These are phyloP conservation scores for Skeletonema marinoi DNA, from an alignment of 108 stramenopile genomes.

Conservation along the genomic window DNA sequence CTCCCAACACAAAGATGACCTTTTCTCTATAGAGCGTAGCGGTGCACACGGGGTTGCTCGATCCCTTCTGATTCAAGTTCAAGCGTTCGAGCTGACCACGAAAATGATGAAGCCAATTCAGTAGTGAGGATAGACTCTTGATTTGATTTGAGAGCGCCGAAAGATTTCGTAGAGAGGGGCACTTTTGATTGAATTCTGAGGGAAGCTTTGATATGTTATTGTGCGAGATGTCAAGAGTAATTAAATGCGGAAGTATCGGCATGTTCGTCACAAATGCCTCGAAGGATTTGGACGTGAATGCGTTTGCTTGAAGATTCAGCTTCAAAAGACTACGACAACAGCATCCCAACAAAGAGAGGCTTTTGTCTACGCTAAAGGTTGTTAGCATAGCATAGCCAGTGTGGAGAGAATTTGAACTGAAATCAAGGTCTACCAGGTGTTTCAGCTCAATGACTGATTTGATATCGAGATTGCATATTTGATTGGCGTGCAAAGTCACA, in stretches of 20 bases:
- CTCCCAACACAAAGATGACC: conserved; percentile 37
- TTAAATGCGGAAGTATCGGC: conserved; percentile 13
- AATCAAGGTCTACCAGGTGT: conserved; percentile 22
- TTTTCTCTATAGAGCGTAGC: conserved; percentile 39
- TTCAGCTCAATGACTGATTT: conserved; percentile 13
- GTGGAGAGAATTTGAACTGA: conserved; percentile 41
- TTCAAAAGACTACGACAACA: not conserved
- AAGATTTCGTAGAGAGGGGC: conserved; percentile 22
- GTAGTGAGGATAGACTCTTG: conserved; percentile 22
- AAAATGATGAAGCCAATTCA: conserved; percentile 25
- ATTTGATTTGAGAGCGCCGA: conserved; percentile 20
- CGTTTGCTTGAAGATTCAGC: conserved; percentile 34
- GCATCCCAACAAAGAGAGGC: conserved; percentile 9
- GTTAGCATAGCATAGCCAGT: conserved; percentile 29
- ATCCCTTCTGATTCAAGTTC: conserved; percentile 6
- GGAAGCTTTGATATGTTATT: conserved; percentile 35
- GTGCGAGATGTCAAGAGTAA: conserved; percentile 38
- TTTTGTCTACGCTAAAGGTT: conserved; percentile 1
- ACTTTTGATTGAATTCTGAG: not conserved
- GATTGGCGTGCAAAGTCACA: conserved; percentile 30
- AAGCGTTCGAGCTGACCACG: conserved; percentile 20
- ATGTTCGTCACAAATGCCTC: not conserved
- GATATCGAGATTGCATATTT: conserved; percentile 5
- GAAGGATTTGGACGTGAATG: conserved; percentile 30
- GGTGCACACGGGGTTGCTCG: conserved; percentile 35